Evolutionary conservation across 2,329 filamentous ascomycete species (phyloP), one percentile per base, ranked within the genome.

Genomic region (Botryosphaeria agaves): DNA sequence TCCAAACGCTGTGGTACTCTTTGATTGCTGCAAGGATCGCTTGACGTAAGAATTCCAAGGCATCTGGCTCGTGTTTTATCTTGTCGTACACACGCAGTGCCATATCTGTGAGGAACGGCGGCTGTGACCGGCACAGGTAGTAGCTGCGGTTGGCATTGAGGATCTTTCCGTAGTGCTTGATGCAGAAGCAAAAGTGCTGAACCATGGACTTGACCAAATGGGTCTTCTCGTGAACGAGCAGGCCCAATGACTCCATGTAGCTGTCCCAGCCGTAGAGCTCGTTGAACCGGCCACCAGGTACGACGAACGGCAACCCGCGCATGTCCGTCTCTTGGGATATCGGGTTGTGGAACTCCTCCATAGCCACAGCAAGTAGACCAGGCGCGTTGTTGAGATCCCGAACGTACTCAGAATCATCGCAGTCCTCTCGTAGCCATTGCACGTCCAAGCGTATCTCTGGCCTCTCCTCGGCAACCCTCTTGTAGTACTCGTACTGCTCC

Each of bases 211-310:
- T 93, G 41, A 84, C 84, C 32, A 95, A 61, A 45, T 94, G 74
- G 14, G 83, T 73, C 35, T 81, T 75, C 48, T 89, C 80, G 47
- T 87, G 83, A 42, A 83, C 72, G 35, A 95, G 62, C 34, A 98
- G 66, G 12, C 89, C 89, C 3, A 95, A 64, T 4, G 87, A 89
- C 52, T 87, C 82, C 84, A 98, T 95, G 61, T 95, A 98, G 51
- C 84, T 94, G 56, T 98, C 89, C 89, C 89, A 98, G 28, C 87
- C 87, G 50, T 98, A 98, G 14, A 98, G 59, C 53, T 98, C 89
- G 55, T 98, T 98, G 72, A 98, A 98, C 18, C 89, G 73, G 15
- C 89, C 89, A 35, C 89, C 89, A 0, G 89, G 89, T 3, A 98
- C 89, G n/a, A 95, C 84, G 44, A 95, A 98, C 0, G 89, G 87